Evolutionary conservation across 176 grass and related monocot genomes (phyloP).

Genomic region (Calamus simplicifolius): DNA sequence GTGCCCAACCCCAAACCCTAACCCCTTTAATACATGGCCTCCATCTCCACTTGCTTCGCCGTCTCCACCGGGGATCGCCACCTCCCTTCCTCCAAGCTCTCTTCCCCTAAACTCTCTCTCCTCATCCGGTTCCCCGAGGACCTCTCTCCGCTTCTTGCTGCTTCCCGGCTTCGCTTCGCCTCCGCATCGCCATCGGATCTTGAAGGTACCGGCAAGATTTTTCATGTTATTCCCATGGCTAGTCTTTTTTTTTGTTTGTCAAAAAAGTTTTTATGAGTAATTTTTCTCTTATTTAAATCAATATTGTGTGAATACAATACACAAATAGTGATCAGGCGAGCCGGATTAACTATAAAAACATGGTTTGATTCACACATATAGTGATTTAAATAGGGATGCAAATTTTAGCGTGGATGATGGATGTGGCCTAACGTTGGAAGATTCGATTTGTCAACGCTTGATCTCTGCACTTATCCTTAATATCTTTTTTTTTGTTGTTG

Average conservation of each 20-base stretch:
- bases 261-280: no score
- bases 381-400: no score
- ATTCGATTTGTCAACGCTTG: no score
- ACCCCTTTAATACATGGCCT: conserved; percentile 26
- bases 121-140: conserved; percentile 17
- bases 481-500: no score
- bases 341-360: no score
- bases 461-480: no score
- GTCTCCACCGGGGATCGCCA: conserved; percentile 19
- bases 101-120: conserved; percentile 20
- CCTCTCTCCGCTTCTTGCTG: conserved; percentile 18
- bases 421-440: no score
- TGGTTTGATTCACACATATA: no score
- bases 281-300: no score
- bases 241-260: background rate
- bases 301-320: no score
- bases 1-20: conserved; percentile 18
- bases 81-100: conserved; percentile 5
- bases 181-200: conserved; percentile 29
- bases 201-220: conserved; percentile 44
- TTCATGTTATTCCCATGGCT: background rate
- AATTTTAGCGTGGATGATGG: no score
- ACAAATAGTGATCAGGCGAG: no score
- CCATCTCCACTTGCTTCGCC: conserved; percentile 33
- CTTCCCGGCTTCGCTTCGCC: background rate